phyloP scores from a whole-genome alignment of 2,329 filamentous ascomycete species.

The Penicillium crustosum region DNA sequence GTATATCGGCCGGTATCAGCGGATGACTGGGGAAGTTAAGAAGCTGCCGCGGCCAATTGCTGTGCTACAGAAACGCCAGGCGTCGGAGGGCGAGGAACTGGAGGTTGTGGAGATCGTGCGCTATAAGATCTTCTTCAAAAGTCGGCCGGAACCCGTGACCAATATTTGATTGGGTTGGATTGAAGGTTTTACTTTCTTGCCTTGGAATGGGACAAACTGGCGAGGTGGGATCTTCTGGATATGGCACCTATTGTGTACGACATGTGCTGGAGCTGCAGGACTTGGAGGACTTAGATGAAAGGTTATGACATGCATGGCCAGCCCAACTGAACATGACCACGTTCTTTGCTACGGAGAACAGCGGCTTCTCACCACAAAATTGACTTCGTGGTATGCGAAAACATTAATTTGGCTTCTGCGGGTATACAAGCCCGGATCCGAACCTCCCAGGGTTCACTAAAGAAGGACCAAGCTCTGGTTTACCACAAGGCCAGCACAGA shows the following conservation, averaged over 20 bases:
- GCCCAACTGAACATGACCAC: not conserved
- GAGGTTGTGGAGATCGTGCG: conserved; percentile 86
- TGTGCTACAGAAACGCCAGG: conserved; percentile 64
- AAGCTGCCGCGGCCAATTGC: conserved; percentile 77
- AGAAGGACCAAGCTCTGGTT: not conserved
- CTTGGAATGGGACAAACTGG: not conserved
- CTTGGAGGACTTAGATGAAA: not conserved
- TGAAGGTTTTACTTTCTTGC: not conserved
- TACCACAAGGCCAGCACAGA: not conserved
- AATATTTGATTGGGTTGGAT: conserved; percentile 24
- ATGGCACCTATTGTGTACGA: not conserved
- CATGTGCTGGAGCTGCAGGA: not conserved
- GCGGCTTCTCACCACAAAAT: not conserved
- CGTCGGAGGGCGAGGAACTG: conserved; percentile 48
- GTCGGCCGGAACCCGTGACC: conserved; percentile 80
- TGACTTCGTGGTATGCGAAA: not conserved
- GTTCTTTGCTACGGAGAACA: not conserved
- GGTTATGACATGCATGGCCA: not conserved
- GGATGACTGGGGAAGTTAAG: conserved; percentile 85
- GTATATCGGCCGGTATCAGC: conserved; percentile 84
- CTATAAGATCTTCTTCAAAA: conserved; percentile 82
- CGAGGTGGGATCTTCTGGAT: not conserved
- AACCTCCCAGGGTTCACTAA: not conserved
- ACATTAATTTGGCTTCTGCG: not conserved
- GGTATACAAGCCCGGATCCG: not conserved